phyloP scores from a whole-genome alignment of 202 grass and related monocot genomes.

The Schoenoplectus triqueter region DNA sequence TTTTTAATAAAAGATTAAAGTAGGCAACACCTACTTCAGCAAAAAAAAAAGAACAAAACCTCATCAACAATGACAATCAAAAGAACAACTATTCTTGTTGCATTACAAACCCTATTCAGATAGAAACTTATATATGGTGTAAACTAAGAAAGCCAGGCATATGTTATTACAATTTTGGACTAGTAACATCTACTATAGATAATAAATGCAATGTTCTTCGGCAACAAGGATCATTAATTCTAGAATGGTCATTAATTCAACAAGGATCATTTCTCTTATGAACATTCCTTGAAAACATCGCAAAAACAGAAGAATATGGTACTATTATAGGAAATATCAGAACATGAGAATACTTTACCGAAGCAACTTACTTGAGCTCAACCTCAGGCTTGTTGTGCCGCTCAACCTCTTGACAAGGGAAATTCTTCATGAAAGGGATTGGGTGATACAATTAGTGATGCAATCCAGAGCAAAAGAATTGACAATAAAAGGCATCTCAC shows the following conservation, averaged over 20 bases:
- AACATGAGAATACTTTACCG: background rate
- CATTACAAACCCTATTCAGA: background rate
- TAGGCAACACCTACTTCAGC: background rate
- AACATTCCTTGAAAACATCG: background rate
- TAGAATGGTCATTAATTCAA: background rate
- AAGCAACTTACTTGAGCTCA: slow-evolving; percentile 80
- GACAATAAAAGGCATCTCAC: background rate
- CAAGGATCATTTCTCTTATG: background rate
- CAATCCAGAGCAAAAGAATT: background rate
- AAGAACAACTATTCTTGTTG: background rate
- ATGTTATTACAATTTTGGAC: background rate
- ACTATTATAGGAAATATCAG: background rate
- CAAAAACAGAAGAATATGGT: background rate
- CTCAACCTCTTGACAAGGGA: slow-evolving; percentile 99
- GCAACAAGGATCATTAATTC: background rate
- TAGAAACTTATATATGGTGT: background rate
- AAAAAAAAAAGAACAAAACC: background rate
- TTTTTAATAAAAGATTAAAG: no score
- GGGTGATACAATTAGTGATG: slow-evolving; percentile 23
- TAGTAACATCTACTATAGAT: background rate
- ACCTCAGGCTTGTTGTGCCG: slow-evolving; percentile 96
- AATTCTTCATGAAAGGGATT: slow-evolving; percentile 59
- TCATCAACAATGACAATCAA: slow-evolving; percentile 2
- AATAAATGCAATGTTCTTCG: background rate
- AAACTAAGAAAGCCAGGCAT: background rate